Conservation (phyloP, 2,329 filamentous ascomycete genomes). For the Hansfordia pulvinata region DNA sequence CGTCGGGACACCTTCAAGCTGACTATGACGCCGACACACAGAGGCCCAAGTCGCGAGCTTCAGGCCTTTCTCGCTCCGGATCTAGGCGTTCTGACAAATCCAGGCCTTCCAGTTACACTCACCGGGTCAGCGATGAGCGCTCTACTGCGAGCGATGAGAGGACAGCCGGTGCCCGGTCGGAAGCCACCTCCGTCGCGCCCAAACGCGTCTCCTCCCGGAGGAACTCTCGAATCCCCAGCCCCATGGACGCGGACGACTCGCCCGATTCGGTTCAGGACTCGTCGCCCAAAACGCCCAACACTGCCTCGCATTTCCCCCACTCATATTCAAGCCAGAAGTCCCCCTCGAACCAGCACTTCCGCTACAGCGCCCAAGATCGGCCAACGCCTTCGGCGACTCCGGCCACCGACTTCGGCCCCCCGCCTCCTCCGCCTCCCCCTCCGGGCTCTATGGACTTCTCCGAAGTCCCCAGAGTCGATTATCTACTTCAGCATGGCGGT, state of each 20-base stretch:
- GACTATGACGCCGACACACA: conserved; percentile 19
- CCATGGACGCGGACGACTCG: conserved; percentile 33
- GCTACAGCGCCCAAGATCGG: conserved; percentile 22
- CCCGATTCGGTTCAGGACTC: conserved; percentile 35
- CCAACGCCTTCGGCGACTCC: conserved; percentile 24
- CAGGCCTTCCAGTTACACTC: conserved; percentile 41
- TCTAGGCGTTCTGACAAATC: conserved; percentile 37
- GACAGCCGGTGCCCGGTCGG: conserved; percentile 15
- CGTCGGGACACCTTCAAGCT: conserved; percentile 21
- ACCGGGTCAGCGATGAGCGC: conserved; percentile 10
- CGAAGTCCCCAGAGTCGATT: conserved; percentile 75
- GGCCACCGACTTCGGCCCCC: conserved; percentile 27
- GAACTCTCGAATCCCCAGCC: conserved; percentile 13
- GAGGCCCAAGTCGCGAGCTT: conserved; percentile 29
- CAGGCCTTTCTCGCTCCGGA: conserved; percentile 26
- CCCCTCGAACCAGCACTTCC: conserved; percentile 18
- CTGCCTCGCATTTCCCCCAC: conserved; percentile 35
- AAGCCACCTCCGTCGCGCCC: conserved; percentile 20
- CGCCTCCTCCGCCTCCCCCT: conserved; percentile 52
- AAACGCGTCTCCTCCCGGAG: conserved; percentile 19
- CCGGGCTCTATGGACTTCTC: conserved; percentile 59
- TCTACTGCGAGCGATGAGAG: conserved; percentile 19
- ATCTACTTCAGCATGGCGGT: conserved; percentile 80
- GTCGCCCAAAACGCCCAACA: conserved; percentile 48
- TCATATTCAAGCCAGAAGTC: conserved; percentile 24